Conservation (phyloP, 2,329 filamentous ascomycete species). For the Hypoxylon sp. region DNA sequence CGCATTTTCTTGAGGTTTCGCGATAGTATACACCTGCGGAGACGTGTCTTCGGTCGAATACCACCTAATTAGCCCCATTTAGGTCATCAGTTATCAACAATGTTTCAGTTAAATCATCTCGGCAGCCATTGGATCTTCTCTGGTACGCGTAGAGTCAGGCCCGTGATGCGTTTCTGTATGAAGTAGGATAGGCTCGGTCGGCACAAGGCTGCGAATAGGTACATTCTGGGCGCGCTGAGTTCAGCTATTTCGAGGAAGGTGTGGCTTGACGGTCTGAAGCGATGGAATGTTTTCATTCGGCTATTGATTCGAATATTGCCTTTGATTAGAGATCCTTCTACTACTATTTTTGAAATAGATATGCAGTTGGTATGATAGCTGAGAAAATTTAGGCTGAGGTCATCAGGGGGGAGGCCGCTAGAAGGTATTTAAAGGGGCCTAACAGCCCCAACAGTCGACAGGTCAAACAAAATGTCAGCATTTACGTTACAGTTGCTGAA, state of each 20-base stretch:
- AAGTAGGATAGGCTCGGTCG: not conserved
- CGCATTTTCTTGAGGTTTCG: not conserved
- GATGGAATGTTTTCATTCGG: not conserved
- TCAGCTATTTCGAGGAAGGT: not conserved
- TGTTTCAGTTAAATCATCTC: not conserved
- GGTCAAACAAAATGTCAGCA: constrained; percentile 28
- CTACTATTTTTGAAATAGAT: not conserved
- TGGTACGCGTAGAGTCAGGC: not conserved
- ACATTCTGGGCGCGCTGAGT: not conserved
- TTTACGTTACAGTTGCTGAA: constrained; percentile 7
- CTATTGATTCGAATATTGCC: not conserved
- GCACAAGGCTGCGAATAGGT: not conserved
- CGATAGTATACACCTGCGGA: too few species aligned
- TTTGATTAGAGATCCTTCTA: not conserved
- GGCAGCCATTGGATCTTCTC: not conserved
- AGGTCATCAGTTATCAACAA: not conserved
- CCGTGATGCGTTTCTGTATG: not conserved
- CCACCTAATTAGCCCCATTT: not conserved
- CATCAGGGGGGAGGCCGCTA: constrained; percentile 6
- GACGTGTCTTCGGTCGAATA: not conserved
- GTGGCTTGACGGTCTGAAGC: constrained; percentile 8
- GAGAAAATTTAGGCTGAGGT: constrained; percentile 8
- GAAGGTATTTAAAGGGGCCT: constrained; percentile 12
- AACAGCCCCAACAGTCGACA: not conserved
- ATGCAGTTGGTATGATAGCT: constrained; percentile 8